Conservation (phyloP, 2,329 filamentous ascomycete genomes). For the Talaromyces pinophilus region DNA sequence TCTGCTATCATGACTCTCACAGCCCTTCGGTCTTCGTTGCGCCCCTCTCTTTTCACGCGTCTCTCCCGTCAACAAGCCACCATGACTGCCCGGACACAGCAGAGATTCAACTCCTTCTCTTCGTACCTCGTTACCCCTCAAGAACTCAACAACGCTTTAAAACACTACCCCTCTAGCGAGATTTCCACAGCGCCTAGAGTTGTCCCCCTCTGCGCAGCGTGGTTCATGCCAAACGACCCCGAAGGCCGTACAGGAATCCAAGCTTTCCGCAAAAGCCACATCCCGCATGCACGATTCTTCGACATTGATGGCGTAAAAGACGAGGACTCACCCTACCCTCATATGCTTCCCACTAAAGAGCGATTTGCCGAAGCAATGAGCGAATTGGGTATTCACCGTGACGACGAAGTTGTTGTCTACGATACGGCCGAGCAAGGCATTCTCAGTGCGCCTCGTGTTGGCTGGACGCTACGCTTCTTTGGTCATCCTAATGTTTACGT, state of each 20-base stretch:
- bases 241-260: conserved; percentile 73
- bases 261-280: conserved; percentile 77
- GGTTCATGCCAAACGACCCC: conserved; percentile 92
- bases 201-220: conserved; percentile 86
- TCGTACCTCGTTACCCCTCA: conserved; percentile 84
- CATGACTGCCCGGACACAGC: conserved; percentile 32
- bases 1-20: conserved; percentile 37
- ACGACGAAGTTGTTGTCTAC: conserved; percentile 92
- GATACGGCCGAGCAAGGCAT: conserved; percentile 89
- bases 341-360: conserved; percentile 86
- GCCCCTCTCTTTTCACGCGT: conserved; percentile 27
- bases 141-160: conserved; percentile 77
- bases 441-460: conserved; percentile 89
- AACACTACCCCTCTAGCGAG: conserved; percentile 75
- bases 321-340: conserved; percentile 82
- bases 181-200: conserved; percentile 81
- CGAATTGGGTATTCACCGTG: conserved; percentile 77
- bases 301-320: conserved; percentile 92
- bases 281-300: conserved; percentile 91
- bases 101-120: conserved; percentile 60
- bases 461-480: conserved; percentile 89
- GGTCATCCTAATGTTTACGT: conserved; percentile 87
- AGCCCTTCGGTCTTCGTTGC: conserved; percentile 35
- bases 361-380: conserved; percentile 87
- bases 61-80: conserved; percentile 26